Evolutionary conservation across 2,329 filamentous ascomycete species (phyloP), one percentile per base, ranked within the genome.

Genomic region (Scolecobasidium constrictum): DNA sequence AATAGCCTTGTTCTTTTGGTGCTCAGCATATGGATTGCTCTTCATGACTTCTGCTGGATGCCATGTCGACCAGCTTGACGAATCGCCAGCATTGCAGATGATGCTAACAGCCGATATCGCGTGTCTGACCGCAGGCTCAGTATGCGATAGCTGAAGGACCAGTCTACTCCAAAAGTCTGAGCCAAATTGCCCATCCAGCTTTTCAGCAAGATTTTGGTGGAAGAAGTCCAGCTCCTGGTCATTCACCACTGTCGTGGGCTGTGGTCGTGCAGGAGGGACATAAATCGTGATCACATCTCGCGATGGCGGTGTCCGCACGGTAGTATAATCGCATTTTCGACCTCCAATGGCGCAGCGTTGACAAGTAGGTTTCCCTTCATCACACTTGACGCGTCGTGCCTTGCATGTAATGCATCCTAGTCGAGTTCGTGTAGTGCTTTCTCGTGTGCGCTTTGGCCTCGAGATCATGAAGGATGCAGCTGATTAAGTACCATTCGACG

Each of bases 391-490:
- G n/a, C 23, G 9, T 16, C 43, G 43, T 18, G 39, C 37, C 17
- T 42, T 41, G 38, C 43, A 45, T 20, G 43, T 45, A 20, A 17
- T 45, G 33, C 43, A 45, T 34, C 43, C 38, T 20, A 28, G 42
- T 18, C 35, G 19, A 20, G 40, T 36, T 16, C 34, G 39, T 3
- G 40, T 21, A 12, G 31, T 37, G n/a, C 40, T 37, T 38, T 22
- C 34, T 22, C 40, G 31, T 15, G 33, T 43, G 20, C 35, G 23
- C 22, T 43, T 43, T 26, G 38, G 21, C 15, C n/a, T n/a, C n/a
- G n/a, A n/a, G n/a, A n/a, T n/a, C n/a, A n/a, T n/a, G n/a, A n/a
- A n/a, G n/a, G n/a, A n/a, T n/a, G n/a, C n/a, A n/a, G n/a, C n/a
- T n/a, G n/a, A n/a, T n/a, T n/a, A n/a, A n/a, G n/a, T n/a, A n/a